Base-by-base conservation (phyloP, 1,139 yeast genomes). In the Entelexis paramagnoliae region DNA sequence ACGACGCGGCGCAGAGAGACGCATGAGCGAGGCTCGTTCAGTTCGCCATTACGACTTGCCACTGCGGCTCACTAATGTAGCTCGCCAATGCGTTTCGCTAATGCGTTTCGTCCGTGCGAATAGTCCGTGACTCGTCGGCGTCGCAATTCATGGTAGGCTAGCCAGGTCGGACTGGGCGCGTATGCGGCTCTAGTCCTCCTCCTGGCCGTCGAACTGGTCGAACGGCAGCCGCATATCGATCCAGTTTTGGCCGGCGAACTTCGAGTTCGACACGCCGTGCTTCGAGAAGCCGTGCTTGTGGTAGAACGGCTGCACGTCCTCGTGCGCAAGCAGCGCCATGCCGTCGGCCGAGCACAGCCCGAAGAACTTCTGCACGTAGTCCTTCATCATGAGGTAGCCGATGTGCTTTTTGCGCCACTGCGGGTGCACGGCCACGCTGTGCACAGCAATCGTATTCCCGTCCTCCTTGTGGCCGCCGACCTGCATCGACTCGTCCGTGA, bases 331-430 rank as follows among this genome's bases (percentile, higher is more conserved):
- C 45, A 91, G 72, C 5, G 81, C 77, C 51, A 91, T 80, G 61
- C 79, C 76, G 59, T 81, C 86, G 49, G 94, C 96, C 59, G 87
- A 80, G 61, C 82, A 87, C 64, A 87, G 94, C 65, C 88, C 87
- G 43, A 88, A 79, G 67, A 91, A 72, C 62, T 89, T 86, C 68
- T 91, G 96, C 58, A 89, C 78, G 68, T 86, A 91, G 69, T 91
- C 98, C 61, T 84, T 88, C 64, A 89, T 69, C 64, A 91, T 70
- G 57, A 87, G 72, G 16, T 95, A 80, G 10, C 95, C 97, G 56
- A 91, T 73, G 63, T 83, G 84, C 68, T 79, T 78, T 53, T 88
- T 85, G 65, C 83, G 87, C 77, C 81, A 86, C 42, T 80, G 80
- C 28, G 91, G 86, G 59, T 80, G 80, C 36, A 91, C 78, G 5